These are phyloP conservation scores for Trypanosoma rangeli DNA, from an alignment of 208 protist genomes.

Conservation along the genomic window DNA sequence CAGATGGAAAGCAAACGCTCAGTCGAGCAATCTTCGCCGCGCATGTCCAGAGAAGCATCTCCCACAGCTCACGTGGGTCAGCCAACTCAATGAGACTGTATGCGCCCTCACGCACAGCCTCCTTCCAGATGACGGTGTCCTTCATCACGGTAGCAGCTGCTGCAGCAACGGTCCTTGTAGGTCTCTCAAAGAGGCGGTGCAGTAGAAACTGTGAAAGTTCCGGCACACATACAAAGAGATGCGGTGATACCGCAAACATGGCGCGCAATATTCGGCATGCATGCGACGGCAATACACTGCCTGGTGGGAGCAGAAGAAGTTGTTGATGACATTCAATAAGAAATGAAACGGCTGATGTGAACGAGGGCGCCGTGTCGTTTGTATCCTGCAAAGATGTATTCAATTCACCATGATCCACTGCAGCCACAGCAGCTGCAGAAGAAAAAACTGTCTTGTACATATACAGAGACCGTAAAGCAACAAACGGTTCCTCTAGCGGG, in stretches of 20 bases:
- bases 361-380: neutral
- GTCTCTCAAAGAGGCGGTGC: neutral
- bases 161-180: neutral
- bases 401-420: too few species aligned
- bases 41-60: conserved; percentile 20
- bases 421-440: too few species aligned
- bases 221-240: conserved; percentile 13
- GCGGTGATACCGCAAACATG: conserved; percentile 7
- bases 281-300: conserved; percentile 1
- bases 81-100: neutral
- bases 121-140: neutral
- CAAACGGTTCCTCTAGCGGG: conserved; percentile 5
- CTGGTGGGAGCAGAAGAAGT: neutral
- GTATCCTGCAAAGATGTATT: neutral
- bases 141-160: neutral
- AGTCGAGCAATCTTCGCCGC: neutral
- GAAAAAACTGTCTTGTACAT: too few species aligned
- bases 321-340: conserved; percentile 18
- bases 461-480: conserved; percentile 1
- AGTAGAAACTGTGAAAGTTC: conserved; percentile 16
- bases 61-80: conserved; percentile 13
- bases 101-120: neutral
- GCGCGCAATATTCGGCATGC: conserved; percentile 14
- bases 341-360: neutral
- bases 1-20: neutral